Evolutionary conservation across 1,284 basidiomycete species (phyloP).

Genomic region (Trametes pubescens): DNA sequence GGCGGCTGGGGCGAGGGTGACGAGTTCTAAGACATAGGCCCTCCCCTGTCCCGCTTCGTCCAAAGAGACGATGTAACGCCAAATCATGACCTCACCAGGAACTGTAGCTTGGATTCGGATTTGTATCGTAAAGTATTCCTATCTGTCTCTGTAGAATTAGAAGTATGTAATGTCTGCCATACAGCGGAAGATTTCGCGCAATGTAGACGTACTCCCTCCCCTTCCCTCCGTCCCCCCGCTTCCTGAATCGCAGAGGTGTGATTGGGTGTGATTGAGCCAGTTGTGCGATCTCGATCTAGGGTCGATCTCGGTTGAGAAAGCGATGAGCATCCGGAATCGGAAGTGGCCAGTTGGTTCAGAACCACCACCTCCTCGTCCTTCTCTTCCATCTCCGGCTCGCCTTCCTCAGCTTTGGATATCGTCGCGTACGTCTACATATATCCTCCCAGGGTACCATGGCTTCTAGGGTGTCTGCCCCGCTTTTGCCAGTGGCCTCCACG

Average conservation of each 20-base stretch:
- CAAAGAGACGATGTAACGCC: neutral
- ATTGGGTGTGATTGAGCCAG: conserved; percentile 11
- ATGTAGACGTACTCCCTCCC: neutral
- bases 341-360: conserved; percentile 9
- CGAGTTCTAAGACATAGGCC: conserved; percentile 13
- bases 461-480: neutral
- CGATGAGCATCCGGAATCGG: neutral
- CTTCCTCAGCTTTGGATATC: too few relatives aligned
- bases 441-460: neutral
- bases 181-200: neutral
- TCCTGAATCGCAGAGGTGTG: conserved; percentile 12
- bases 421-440: neutral
- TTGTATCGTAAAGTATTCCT: conserved; percentile 11
- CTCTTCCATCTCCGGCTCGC: neutral
- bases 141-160: conserved; percentile 25
- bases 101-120: conserved; percentile 9
- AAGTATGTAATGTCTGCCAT: neutral
- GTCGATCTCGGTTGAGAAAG: conserved; percentile 25
- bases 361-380: conserved; percentile 1
- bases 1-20: conserved; percentile 39
- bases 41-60: neutral
- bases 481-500: neutral
- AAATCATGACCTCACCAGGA: neutral
- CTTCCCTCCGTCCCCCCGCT: neutral
- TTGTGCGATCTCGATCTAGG: conserved; percentile 19